phyloP scores from a whole-genome alignment of 2,329 filamentous ascomycete genomes.

The Claviceps lovelessii region DNA sequence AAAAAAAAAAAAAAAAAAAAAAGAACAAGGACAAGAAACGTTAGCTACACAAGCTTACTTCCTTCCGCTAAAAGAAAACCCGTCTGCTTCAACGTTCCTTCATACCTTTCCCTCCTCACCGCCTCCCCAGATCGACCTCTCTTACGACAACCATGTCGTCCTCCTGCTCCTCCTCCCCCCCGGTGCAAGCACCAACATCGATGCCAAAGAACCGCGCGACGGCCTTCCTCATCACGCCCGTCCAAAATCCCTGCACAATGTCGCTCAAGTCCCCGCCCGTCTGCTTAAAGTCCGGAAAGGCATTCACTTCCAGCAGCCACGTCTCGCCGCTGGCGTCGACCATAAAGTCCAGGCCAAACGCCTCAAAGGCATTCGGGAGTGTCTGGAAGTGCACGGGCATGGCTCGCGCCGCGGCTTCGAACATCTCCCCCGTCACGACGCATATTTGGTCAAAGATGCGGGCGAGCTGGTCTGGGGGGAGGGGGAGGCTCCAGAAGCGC shows the following conservation, averaged over 20 bases:
- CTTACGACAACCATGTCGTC: conserved; percentile 37
- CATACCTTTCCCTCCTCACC: conserved; percentile 6
- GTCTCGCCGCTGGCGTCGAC: conserved; percentile 50
- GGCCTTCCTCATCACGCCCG: conserved; percentile 52
- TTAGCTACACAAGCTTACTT: not conserved
- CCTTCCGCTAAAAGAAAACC: not conserved
- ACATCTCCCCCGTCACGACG: conserved; percentile 57
- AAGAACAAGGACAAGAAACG: not conserved
- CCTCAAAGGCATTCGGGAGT: conserved; percentile 74
- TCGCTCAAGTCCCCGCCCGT: conserved; percentile 66
- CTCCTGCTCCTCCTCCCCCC: conserved; percentile 11
- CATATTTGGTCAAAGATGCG: conserved; percentile 63
- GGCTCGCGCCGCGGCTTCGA: conserved; percentile 69
- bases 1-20: no score
- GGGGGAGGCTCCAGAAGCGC: conserved; percentile 55
- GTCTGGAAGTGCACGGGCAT: conserved; percentile 91
- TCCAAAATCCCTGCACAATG: conserved; percentile 64
- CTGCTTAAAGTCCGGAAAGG: conserved; percentile 91
- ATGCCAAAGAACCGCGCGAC: conserved; percentile 53
- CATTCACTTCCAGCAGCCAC: conserved; percentile 84
- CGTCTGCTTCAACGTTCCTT: no score
- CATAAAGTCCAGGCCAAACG: conserved; percentile 84
- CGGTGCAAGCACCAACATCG: conserved; percentile 6
- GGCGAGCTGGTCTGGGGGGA: conserved; percentile 38
- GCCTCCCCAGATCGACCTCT: conserved; percentile 37